These are phyloP conservation scores for Pisolithus microcarpus DNA, from an alignment of 768 basidiomycete species.

Conservation along the genomic window DNA sequence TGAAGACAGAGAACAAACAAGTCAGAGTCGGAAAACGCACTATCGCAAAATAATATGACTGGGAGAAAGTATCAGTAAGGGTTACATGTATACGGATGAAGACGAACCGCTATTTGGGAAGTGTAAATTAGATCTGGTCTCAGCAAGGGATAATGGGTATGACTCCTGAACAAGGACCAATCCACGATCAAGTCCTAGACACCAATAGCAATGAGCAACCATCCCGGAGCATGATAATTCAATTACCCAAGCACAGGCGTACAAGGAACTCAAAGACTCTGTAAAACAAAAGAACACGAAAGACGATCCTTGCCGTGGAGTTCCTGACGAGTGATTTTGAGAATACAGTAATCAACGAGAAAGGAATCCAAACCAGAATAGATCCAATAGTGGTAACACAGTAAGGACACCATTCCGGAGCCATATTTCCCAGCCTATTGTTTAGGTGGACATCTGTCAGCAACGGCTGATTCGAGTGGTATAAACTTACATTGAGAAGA, in stretches of 20 bases:
- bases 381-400: conserved; percentile 77
- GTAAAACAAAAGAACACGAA: conserved; percentile 69
- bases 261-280: conserved; percentile 56
- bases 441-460: neutral
- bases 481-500: conserved; percentile 69
- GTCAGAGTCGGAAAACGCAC: conserved; percentile 32
- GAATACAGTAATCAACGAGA: neutral
- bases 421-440: conserved; percentile 79
- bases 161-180: conserved; percentile 75
- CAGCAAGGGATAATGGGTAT: conserved; percentile 50
- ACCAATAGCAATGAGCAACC: neutral
- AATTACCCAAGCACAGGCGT: conserved; percentile 74
- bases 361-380: conserved; percentile 38
- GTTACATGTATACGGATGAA: neutral
- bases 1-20: neutral
- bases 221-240: neutral
- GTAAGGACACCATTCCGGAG: conserved; percentile 53
- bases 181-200: conserved; percentile 80
- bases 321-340: conserved; percentile 14
- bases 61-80: neutral
- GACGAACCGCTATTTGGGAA: conserved; percentile 48
- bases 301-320: conserved; percentile 33
- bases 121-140: conserved; percentile 72
- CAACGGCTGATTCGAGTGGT: conserved; percentile 7
- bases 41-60: conserved; percentile 77